Base-by-base conservation (phyloP, 345 rosid species). In the Mercurialis annua region DNA sequence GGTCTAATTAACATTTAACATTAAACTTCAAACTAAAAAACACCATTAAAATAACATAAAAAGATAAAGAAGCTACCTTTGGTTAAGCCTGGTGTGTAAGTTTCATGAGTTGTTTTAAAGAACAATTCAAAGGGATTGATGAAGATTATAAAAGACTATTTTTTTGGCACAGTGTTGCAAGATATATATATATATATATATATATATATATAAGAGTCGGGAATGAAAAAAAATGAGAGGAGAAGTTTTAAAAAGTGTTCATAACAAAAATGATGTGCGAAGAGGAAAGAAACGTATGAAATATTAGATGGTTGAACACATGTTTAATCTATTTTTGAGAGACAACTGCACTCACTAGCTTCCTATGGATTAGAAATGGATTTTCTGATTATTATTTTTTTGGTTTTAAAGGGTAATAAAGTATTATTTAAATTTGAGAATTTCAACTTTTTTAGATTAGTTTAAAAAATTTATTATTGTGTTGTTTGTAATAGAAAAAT, bases 1-100 rank as follows among this genome's bases (percentile, higher is more conserved):
- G 72, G 70, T 51, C 59, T 67, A 76, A 71, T 73, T 62, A 18
- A 46, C 81, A 82, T 69, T 70, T 55, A 69, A 73, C 58, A 62
- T 27, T 29, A 64, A 64, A 40, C 65, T 62, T 48, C 31, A 29
- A 5, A 63, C 44, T 21, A 27, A 53, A 67, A 58, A 46, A 67
- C 59, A 46, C 20, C n/a, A 44, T 12, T 2, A 55, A 20, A 40
- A 64, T 29, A 40, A 56, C 20, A 36, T 31, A 36, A 48, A 23
- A 50, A 36, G 33, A 43, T 10, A 44, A 26, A 47, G 64, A 36
- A n/a, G n/a, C 50, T 18, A 59, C 58, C 70, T 49, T 44, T 62
- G 69, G 61, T 59, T 10, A 72, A 27, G 65, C 6, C 27, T 60
- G n/a, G n/a, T n/a, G 75, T 46, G 20, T 51, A 36, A 21, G 26